Conservation (phyloP, 2,329 filamentous ascomycete species). For the Monilinia polystroma region DNA sequence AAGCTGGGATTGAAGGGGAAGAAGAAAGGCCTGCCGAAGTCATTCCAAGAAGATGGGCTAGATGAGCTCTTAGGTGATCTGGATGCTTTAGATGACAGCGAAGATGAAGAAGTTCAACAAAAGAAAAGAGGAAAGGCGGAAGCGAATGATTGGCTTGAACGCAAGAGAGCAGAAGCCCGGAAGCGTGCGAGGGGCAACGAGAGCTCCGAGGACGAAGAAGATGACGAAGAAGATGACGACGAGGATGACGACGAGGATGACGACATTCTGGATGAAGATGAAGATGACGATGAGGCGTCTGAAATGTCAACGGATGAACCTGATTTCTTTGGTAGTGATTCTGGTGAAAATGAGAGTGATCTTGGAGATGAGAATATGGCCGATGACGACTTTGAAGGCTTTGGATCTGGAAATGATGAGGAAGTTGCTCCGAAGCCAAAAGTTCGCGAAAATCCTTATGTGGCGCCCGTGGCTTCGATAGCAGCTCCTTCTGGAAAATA, state of each 20-base stretch:
- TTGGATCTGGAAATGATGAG: constrained; percentile 43
- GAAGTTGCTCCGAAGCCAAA: constrained; percentile 44
- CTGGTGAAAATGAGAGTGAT: constrained; percentile 33
- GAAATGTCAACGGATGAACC: constrained; percentile 36
- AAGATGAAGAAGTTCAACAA: constrained; percentile 46
- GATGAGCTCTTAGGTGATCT: constrained; percentile 61
- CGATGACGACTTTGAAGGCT: constrained; percentile 44
- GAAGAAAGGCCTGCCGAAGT: constrained; percentile 65
- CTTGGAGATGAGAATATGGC: constrained; percentile 42
- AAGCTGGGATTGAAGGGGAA: constrained; percentile 77
- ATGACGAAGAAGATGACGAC: constrained; percentile 31
- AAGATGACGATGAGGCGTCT: constrained; percentile 37
- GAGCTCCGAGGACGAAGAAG: constrained; percentile 17
- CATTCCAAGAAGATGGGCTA: constrained; percentile 79
- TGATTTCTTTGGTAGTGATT: constrained; percentile 38
- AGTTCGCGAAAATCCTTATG: constrained; percentile 80
- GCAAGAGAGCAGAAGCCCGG: constrained; percentile 52
- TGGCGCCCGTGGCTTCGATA: constrained; percentile 61
- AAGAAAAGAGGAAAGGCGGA: constrained; percentile 59
- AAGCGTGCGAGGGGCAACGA: constrained; percentile 22
- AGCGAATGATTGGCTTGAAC: constrained; percentile 59
- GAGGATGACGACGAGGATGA: constrained; percentile 33
- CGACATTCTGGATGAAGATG: constrained; percentile 28
- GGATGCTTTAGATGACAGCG: constrained; percentile 60
- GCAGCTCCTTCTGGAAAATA: constrained; percentile 68